A percentile compares a stretch with the other conserved stretches of the same genome.
phyloP scores from a whole-genome alignment of 1,284 basidiomycete genomes.

The Cystobasidium slooffiae region DNA sequence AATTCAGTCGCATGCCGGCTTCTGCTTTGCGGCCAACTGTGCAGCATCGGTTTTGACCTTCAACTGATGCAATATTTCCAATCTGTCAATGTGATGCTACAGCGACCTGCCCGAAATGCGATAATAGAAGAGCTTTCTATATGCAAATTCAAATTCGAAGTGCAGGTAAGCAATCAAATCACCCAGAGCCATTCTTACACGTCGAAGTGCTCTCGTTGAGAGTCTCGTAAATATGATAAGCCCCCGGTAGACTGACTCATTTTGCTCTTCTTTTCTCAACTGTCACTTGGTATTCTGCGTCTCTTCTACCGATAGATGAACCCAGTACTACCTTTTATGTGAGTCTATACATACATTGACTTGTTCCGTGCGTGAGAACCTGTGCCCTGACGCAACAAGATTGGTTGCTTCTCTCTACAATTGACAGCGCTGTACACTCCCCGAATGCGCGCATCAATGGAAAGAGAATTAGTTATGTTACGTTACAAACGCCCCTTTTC shows the following conservation, averaged over 20 bases:
- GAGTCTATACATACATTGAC: neutral
- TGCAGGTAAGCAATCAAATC: slow-evolving; percentile 60
- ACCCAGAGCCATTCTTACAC: no score
- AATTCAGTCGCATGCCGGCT: no score
- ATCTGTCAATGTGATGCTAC: no score
- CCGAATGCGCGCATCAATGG: slow-evolving; percentile 54
- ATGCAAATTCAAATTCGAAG: slow-evolving; percentile 95
- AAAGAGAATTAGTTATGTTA: slow-evolving; percentile 50
- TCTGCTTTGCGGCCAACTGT: no score
- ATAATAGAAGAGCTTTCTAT: slow-evolving; percentile 85
- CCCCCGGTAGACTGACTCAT: no score
- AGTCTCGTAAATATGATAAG: no score
- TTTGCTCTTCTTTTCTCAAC: no score
- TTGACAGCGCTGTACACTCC: slow-evolving; percentile 49
- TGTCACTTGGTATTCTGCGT: no score
- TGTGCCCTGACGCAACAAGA: neutral
- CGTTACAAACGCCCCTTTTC: neutral
- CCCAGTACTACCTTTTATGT: slow-evolving; percentile 89
- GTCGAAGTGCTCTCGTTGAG: no score
- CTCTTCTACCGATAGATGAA: slow-evolving; percentile 66
- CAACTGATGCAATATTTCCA: no score
- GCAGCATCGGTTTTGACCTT: no score
- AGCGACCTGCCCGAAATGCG: slow-evolving; percentile 63
- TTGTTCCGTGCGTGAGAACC: neutral
- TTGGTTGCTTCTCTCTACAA: no score